A percentile compares a stretch with the other conserved stretches of the same genome.
Conservation (phyloP, 2,329 filamentous ascomycete species). For the Fusarium pseudocircinatum region DNA sequence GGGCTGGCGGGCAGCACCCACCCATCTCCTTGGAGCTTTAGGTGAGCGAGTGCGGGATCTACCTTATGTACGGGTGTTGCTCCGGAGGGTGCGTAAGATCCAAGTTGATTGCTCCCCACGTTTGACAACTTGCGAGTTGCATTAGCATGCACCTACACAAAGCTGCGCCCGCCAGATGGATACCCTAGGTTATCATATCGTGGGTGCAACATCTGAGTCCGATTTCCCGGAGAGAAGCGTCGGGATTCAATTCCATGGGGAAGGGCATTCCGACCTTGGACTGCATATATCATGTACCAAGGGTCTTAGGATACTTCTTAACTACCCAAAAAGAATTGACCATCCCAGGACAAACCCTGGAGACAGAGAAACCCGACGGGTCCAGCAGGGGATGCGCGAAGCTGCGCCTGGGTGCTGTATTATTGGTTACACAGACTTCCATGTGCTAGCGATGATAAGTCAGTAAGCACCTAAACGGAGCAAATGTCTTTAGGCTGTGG, state of each 20-base stretch:
- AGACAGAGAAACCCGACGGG: not conserved
- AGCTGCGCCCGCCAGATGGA: not conserved
- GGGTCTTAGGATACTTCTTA: constrained; percentile 1
- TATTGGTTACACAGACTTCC: constrained; percentile 14
- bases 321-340: not conserved
- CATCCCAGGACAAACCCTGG: not conserved
- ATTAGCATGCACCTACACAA: not conserved
- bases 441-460: constrained; percentile 10
- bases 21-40: not conserved
- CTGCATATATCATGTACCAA: constrained; percentile 15
- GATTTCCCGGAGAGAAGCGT: not conserved
- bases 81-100: constrained; percentile 5
- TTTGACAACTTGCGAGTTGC: not conserved
- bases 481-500: not conserved
- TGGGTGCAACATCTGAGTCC: not conserved
- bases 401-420: not conserved
- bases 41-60: not conserved
- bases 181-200: not conserved
- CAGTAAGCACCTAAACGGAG: not conserved
- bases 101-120: constrained; percentile 6
- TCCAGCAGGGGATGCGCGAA: constrained; percentile 6
- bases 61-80: not conserved
- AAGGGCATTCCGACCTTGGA: not conserved
- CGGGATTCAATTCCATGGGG: not conserved
- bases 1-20: not conserved